Percentiles rank a stretch among this genome's conserved stretches.
Evolutionary conservation across 345 rosid species (phyloP).

Genomic region (Aquilaria sinensis): DNA sequence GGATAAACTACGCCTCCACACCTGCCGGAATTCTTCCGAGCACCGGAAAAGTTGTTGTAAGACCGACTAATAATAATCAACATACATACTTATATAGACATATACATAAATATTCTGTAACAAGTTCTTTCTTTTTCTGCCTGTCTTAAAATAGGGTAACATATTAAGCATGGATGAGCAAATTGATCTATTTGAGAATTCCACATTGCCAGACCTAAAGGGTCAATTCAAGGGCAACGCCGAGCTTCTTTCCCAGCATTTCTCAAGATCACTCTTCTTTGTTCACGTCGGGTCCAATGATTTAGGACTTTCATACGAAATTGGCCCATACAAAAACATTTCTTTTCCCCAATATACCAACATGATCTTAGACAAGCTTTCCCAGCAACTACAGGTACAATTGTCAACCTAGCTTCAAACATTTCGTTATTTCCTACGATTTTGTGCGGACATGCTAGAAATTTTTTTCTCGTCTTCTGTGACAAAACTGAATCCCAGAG

Average conservation of each 20-base stretch:
- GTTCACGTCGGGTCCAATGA: neutral
- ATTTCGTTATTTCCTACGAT: no score
- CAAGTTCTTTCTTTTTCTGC: neutral
- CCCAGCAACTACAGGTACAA: neutral
- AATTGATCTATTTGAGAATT: neutral
- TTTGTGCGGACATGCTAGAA: no score
- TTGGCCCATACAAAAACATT: neutral
- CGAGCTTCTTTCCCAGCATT: neutral
- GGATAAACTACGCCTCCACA: slow-evolving; percentile 1
- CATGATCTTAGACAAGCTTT: neutral
- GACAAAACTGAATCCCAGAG: no score
- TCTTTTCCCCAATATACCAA: neutral
- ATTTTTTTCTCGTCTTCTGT: no score
- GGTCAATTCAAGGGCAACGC: neutral
- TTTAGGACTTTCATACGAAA: neutral
- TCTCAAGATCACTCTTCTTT: neutral
- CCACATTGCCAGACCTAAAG: neutral
- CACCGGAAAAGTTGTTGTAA: neutral
- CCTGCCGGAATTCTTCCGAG: neutral
- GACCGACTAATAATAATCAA: neutral
- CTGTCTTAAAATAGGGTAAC: neutral
- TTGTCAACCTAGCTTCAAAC: no score
- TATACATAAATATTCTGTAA: neutral
- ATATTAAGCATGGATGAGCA: neutral
- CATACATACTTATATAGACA: neutral